Conservation (phyloP, 352 stramenopile species). For the Phytopythium aichiense region DNA sequence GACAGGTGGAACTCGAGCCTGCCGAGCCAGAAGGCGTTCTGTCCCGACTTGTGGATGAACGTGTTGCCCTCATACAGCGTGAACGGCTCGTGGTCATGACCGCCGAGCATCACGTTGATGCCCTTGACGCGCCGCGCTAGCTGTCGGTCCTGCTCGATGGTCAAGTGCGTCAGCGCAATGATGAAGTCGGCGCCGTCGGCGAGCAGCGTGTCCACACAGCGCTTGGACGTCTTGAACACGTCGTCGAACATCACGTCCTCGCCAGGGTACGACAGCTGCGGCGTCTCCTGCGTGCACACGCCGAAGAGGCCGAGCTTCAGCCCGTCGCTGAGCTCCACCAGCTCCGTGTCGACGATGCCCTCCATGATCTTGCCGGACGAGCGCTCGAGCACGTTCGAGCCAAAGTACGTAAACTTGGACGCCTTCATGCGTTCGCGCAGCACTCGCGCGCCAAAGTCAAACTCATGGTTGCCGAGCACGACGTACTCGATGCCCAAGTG, state of each 20-base stretch:
- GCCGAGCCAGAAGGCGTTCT: constrained; percentile 86
- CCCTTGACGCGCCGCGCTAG: constrained; percentile 56
- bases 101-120: constrained; percentile 86
- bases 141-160: constrained; percentile 67
- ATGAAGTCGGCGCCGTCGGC: constrained; percentile 75
- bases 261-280: constrained; percentile 26
- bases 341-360: constrained; percentile 32
- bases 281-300: constrained; percentile 47
- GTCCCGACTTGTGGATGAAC: constrained; percentile 88
- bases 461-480: constrained; percentile 58
- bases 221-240: constrained; percentile 36
- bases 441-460: constrained; percentile 38
- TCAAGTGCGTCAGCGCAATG: constrained; percentile 81
- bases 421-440: constrained; percentile 32
- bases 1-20: constrained; percentile 71
- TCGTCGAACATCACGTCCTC: constrained; percentile 51
- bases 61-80: constrained; percentile 77
- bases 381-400: constrained; percentile 39
- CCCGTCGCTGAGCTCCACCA: constrained; percentile 26
- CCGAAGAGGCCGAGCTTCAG: constrained; percentile 50
- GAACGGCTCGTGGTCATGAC: constrained; percentile 91
- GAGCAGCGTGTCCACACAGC: constrained; percentile 59
- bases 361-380: constrained; percentile 21
- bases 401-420: constrained; percentile 48
- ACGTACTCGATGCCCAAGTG: constrained; percentile 48